These are phyloP conservation scores for Phytophthora syringae DNA, from an alignment of 352 stramenopile genomes.

Conservation along the genomic window DNA sequence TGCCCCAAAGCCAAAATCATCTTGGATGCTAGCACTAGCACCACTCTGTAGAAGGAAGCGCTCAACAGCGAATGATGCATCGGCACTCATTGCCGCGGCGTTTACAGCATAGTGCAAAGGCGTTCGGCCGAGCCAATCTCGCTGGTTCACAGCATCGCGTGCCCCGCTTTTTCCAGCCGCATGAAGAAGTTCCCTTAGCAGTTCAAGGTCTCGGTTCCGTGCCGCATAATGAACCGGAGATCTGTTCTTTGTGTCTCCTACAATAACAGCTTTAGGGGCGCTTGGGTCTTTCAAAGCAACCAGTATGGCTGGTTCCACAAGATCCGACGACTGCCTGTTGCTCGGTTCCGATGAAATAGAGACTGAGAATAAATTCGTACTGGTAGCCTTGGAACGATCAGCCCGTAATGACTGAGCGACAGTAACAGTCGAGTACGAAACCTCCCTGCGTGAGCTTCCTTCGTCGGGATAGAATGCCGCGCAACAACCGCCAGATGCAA, in stretches of 20 bases:
- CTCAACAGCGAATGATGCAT: constrained; percentile 84
- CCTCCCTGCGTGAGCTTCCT: constrained; percentile 63
- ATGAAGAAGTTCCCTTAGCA: constrained; percentile 59
- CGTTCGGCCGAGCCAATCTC: constrained; percentile 57
- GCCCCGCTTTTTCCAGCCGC: constrained; percentile 40
- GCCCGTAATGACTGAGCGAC: constrained; percentile 23
- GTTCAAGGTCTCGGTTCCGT: constrained; percentile 63
- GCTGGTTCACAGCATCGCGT: constrained; percentile 51
- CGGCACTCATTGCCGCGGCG: constrained; percentile 61
- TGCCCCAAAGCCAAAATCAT: constrained; percentile 62
- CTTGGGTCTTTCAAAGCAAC: constrained; percentile 57
- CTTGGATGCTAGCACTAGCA: constrained; percentile 54
- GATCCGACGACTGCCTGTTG: constrained; percentile 2
- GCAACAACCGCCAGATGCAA: constrained; percentile 57
- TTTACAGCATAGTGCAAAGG: constrained; percentile 83
- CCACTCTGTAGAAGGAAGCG: constrained; percentile 68
- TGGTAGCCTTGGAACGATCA: constrained; percentile 17
- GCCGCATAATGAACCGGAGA: constrained; percentile 71
- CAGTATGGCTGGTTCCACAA: constrained; percentile 51
- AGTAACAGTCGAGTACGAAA: constrained; percentile 51
- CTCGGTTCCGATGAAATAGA: constrained; percentile 12
- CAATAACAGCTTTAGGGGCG: constrained; percentile 50
- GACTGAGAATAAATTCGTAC: constrained; percentile 15
- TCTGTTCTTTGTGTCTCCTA: constrained; percentile 48
- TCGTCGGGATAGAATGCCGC: constrained; percentile 53